A percentile compares a stretch with the other conserved stretches of the same genome.
These are phyloP conservation scores for Sporothrix inflata DNA, from an alignment of 2,329 filamentous ascomycete genomes.

Conservation along the genomic window DNA sequence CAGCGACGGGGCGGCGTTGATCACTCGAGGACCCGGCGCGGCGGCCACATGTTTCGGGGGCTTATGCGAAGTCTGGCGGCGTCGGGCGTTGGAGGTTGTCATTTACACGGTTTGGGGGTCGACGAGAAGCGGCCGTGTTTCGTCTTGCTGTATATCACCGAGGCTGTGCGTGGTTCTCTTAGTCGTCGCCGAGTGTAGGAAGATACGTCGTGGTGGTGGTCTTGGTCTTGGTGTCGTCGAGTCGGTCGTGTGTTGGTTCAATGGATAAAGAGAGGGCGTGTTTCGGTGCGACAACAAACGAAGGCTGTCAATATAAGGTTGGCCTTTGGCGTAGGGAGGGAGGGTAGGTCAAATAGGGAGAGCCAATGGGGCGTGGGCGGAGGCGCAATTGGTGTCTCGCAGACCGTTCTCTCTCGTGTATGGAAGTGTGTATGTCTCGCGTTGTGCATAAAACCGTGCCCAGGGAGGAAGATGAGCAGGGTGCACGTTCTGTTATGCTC, in stretches of 20 bases:
- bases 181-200: not conserved
- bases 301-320: not conserved
- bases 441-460: conserved; percentile 4
- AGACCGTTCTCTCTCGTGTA: not conserved
- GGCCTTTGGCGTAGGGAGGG: not conserved
- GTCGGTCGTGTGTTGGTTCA: not conserved
- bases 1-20: conserved; percentile 57
- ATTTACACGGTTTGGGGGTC: conserved; percentile 42
- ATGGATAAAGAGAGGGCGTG: not conserved
- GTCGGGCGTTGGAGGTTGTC: conserved; percentile 48
- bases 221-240: not conserved
- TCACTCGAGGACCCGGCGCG: conserved; percentile 52
- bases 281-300: not conserved
- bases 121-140: not conserved
- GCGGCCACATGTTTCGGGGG: conserved; percentile 45
- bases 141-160: not conserved
- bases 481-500: conserved; percentile 1
- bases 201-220: not conserved
- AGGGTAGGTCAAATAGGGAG: not conserved
- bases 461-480: not conserved
- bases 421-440: conserved; percentile 12
- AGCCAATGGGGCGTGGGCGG: conserved; percentile 3
- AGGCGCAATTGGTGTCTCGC: conserved; percentile 12
- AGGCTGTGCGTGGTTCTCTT: not conserved
- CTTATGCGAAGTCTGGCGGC: conserved; percentile 52